phyloP scores from a whole-genome alignment of 2,329 filamentous ascomycete species.

The Pseudocercospora fuligena region DNA sequence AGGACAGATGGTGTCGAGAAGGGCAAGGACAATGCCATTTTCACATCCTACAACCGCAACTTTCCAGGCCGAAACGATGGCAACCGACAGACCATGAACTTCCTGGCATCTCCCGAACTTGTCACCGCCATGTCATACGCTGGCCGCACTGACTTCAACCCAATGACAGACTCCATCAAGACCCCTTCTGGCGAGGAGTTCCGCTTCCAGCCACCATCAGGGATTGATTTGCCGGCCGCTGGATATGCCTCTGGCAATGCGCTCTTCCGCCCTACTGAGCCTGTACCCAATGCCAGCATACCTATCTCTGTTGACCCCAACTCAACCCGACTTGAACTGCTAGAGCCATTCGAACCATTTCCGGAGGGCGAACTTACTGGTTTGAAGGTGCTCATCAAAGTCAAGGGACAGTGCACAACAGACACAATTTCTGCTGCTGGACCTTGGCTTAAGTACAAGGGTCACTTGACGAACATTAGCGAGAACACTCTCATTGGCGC shows the following conservation, averaged over 20 bases:
- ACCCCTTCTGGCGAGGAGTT: constrained; percentile 80
- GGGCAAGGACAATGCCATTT: constrained; percentile 88
- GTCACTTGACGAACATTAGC: constrained; percentile 95
- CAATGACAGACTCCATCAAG: constrained; percentile 81
- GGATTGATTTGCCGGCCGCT: constrained; percentile 64
- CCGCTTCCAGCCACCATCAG: constrained; percentile 77
- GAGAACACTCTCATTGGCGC: constrained; percentile 97
- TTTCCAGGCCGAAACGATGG: constrained; percentile 97
- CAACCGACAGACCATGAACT: constrained; percentile 97
- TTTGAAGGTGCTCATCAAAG: constrained; percentile 90
- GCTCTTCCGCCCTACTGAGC: constrained; percentile 73
- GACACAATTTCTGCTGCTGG: constrained; percentile 98
- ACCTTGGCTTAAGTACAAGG: constrained; percentile 99
- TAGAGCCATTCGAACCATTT: constrained; percentile 89
- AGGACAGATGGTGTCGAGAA: constrained; percentile 84
- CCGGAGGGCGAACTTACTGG: constrained; percentile 71
- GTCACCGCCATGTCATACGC: constrained; percentile 96
- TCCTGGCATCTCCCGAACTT: constrained; percentile 93
- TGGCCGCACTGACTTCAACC: constrained; percentile 93
- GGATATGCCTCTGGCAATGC: constrained; percentile 84
- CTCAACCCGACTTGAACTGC: constrained; percentile 86
- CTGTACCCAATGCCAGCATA: constrained; percentile 71
- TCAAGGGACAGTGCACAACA: constrained; percentile 96
- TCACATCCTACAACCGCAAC: constrained; percentile 98
- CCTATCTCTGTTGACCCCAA: constrained; percentile 79